These are phyloP conservation scores for Aegilops speltoides DNA, from an alignment of 176 grass and related monocot genomes.

Conservation along the genomic window DNA sequence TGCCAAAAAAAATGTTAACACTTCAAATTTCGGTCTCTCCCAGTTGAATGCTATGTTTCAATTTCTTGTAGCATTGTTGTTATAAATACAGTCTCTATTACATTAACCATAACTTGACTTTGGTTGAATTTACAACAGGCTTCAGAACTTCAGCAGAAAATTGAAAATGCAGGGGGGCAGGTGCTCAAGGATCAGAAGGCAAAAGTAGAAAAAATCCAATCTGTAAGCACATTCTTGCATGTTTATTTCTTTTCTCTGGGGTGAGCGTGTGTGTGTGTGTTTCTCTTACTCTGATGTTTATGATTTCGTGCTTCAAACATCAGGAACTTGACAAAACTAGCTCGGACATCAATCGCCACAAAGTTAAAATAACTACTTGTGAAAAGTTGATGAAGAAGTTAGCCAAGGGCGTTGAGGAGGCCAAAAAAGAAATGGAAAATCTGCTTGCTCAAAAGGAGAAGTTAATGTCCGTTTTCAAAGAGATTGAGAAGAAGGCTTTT, in stretches of 20 bases:
- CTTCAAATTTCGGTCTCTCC: background rate
- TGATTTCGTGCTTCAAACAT: background rate
- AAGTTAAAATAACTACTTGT: slow-evolving; percentile 70
- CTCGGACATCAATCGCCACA: slow-evolving; percentile 86
- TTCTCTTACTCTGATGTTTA: background rate
- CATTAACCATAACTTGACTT: background rate
- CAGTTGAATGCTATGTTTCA: background rate
- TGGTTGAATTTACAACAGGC: slow-evolving; percentile 46
- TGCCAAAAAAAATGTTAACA: background rate
- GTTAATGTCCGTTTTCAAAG: slow-evolving; percentile 60
- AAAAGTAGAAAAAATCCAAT: slow-evolving; percentile 84
- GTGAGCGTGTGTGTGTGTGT: background rate
- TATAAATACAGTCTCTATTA: background rate
- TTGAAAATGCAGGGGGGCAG: slow-evolving; percentile 92
- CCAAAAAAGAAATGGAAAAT: slow-evolving; percentile 67
- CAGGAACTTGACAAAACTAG: slow-evolving; percentile 96
- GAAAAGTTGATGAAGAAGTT: slow-evolving; percentile 82
- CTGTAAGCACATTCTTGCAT: slow-evolving; percentile 49
- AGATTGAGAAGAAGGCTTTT: slow-evolving; percentile 78
- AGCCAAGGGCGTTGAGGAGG: slow-evolving; percentile 65
- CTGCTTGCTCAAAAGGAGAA: slow-evolving; percentile 58
- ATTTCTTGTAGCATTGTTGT: background rate
- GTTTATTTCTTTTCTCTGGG: background rate
- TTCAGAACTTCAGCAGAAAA: slow-evolving; percentile 90
- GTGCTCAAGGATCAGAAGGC: slow-evolving; percentile 82